These are phyloP conservation scores for Oryza glumipatula DNA, from an alignment of 176 grass and related monocot species.

Conservation along the genomic window DNA sequence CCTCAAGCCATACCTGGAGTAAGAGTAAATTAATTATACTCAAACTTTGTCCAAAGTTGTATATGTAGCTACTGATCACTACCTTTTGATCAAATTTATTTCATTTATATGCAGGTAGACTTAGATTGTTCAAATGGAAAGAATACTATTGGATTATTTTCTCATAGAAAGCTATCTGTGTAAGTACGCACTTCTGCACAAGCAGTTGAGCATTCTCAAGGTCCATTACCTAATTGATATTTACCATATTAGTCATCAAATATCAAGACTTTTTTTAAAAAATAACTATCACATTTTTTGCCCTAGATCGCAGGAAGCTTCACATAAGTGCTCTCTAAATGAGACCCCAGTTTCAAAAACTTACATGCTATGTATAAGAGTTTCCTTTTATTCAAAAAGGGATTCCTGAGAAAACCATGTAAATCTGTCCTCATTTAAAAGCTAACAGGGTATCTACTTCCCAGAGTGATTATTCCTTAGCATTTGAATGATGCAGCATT, in stretches of 20 bases:
- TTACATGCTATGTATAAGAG: not conserved
- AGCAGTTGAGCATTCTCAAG: not conserved
- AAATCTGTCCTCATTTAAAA: not conserved
- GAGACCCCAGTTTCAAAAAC: not conserved
- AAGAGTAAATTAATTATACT: not conserved
- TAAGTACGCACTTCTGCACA: constrained; percentile 42
- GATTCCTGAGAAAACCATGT: not conserved
- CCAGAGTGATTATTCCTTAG: not conserved
- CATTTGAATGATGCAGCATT: not conserved
- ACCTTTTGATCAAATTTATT: constrained; percentile 11
- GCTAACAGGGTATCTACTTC: not conserved
- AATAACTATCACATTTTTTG: too few species aligned
- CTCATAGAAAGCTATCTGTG: constrained; percentile 69
- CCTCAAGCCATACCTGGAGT: not conserved
- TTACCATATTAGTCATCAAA: not conserved
- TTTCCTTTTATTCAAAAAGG: constrained; percentile 12
- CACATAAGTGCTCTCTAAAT: not conserved
- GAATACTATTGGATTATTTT: constrained; percentile 70
- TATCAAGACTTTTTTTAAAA: not conserved
- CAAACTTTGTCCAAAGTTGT: constrained; percentile 16
- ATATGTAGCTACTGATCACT: not conserved
- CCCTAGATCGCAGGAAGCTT: not conserved
- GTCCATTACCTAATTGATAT: not conserved
- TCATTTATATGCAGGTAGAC: constrained; percentile 51
- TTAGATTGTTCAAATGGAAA: constrained; percentile 69